Percentiles rank a stretch among this genome's conserved stretches.
These are phyloP conservation scores for Skeletonema grethae DNA, from an alignment of 108 stramenopile genomes.

Conservation along the genomic window DNA sequence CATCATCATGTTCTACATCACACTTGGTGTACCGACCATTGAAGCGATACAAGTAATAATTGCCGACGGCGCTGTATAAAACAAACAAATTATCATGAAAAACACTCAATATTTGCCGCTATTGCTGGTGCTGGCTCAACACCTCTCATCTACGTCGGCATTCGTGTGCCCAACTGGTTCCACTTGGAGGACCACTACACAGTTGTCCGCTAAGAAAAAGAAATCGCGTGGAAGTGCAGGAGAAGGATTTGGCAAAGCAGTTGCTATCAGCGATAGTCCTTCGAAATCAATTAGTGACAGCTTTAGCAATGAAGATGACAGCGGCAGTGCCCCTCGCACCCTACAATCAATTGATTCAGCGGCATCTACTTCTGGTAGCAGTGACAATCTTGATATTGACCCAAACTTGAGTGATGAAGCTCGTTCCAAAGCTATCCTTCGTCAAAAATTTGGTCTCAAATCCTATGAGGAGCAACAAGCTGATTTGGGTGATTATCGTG, in stretches of 20 bases:
- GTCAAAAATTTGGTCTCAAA: slow-evolving; percentile 72
- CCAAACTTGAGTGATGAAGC: slow-evolving; percentile 46
- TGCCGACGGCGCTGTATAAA: not conserved
- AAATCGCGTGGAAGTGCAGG: slow-evolving; percentile 2
- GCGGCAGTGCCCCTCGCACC: not conserved
- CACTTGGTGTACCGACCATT: too few relatives aligned
- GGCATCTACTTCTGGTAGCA: not conserved
- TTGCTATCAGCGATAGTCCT: not conserved
- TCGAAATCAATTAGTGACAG: not conserved
- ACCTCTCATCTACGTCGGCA: not conserved
- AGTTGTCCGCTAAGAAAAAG: slow-evolving; percentile 1
- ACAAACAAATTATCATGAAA: not conserved
- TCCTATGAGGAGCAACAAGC: slow-evolving; percentile 77
- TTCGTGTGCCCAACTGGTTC: not conserved
- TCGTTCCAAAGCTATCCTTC: slow-evolving; percentile 59
- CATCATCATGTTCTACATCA: too few relatives aligned
- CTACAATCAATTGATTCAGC: not conserved
- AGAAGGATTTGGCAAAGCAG: slow-evolving; percentile 1
- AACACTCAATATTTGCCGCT: not conserved
- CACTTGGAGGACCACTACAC: not conserved
- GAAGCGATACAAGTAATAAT: too few relatives aligned
- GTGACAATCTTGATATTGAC: not conserved
- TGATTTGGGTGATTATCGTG: slow-evolving; percentile 27
- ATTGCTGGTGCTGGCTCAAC: not conserved
- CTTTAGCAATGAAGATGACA: not conserved